A percentile compares a stretch with the other conserved stretches of the same genome.
Conservation (phyloP, 768 basidiomycete genomes). For the Terana coerulea region DNA sequence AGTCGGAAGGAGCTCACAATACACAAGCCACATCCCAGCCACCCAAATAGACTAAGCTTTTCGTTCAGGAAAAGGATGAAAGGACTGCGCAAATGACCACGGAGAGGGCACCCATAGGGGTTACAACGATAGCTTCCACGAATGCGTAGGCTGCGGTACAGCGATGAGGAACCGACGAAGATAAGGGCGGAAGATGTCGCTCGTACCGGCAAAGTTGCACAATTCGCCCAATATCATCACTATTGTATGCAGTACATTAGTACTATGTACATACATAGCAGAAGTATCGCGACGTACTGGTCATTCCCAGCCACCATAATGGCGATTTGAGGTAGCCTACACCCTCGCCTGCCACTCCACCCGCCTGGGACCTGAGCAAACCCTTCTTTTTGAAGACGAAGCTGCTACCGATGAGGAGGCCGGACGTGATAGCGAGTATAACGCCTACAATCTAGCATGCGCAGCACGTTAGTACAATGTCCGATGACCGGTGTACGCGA, state of each 20-base stretch:
- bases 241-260: constrained; percentile 19
- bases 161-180: constrained; percentile 8
- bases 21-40: constrained; percentile 90
- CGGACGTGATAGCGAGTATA: constrained; percentile 71
- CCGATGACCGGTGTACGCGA: not conserved
- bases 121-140: constrained; percentile 92
- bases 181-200: constrained; percentile 24
- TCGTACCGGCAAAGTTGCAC: constrained; percentile 80
- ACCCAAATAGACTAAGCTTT: constrained; percentile 91
- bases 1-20: constrained; percentile 53
- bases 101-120: constrained; percentile 92
- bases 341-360: constrained; percentile 76
- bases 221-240: constrained; percentile 93
- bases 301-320: constrained; percentile 96
- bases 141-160: constrained; percentile 70
- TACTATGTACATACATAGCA: not conserved
- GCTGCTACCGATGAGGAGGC: constrained; percentile 84
- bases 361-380: constrained; percentile 74
- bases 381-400: constrained; percentile 99
- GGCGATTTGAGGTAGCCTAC: constrained; percentile 92
- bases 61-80: constrained; percentile 93
- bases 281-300: constrained; percentile 43
- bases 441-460: constrained; percentile 63
- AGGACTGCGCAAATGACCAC: constrained; percentile 94
- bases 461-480: not conserved